Evolutionary conservation across 306 rosid species (phyloP).

Genomic region (Corylus heterophylla): DNA sequence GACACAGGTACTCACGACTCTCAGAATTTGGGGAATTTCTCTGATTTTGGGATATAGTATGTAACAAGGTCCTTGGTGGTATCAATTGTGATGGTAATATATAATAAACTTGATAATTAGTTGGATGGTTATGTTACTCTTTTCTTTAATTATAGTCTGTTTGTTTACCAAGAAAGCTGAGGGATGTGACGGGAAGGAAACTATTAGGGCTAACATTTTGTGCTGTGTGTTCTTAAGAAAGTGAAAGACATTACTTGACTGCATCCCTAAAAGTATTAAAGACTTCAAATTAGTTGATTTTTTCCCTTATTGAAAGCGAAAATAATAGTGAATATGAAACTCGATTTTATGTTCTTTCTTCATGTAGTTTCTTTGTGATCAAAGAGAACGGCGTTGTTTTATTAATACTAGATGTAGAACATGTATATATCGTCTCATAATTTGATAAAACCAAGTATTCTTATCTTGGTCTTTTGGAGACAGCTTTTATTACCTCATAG

Average conservation of each 20-base stretch:
- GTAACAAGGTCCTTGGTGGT: not conserved
- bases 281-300: not conserved
- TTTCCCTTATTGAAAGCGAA: not conserved
- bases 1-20: not conserved
- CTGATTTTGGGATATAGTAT: not conserved
- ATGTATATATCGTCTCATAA: not conserved
- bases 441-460: not conserved
- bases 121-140: too few species aligned
- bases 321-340: not conserved
- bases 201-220: not conserved
- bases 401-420: not conserved
- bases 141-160: not conserved
- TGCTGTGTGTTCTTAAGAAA: not conserved
- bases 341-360: not conserved
- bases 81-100: not conserved
- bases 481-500: not conserved
- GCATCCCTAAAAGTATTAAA: not conserved
- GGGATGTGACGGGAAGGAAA: not conserved
- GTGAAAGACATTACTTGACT: not conserved
- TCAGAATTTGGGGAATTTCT: not conserved
- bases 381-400: not conserved
- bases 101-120: not conserved
- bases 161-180: not conserved
- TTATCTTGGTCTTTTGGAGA: not conserved
- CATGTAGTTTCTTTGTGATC: not conserved